These are phyloP conservation scores for Croton laevigatus DNA, from an alignment of 441 rosid species.

Conservation along the genomic window DNA sequence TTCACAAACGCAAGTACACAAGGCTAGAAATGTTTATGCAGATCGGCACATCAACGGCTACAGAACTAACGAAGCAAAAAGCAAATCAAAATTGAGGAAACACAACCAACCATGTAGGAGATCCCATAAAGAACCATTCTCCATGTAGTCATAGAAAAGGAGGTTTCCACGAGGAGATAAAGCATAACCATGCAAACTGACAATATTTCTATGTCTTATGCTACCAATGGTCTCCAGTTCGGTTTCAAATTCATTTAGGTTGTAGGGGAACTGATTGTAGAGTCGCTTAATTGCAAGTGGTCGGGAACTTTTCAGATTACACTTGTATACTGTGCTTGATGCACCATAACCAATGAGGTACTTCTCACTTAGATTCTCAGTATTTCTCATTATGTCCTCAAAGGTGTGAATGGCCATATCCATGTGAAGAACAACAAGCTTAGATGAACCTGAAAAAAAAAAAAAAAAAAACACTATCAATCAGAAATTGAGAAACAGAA, in stretches of 20 bases:
- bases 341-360: slow-evolving; percentile 83
- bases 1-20: too few relatives aligned
- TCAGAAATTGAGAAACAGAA: neutral
- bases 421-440: slow-evolving; percentile 93
- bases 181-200: slow-evolving; percentile 90
- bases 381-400: slow-evolving; percentile 83
- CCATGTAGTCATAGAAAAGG: slow-evolving; percentile 95
- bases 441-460: slow-evolving; percentile 56
- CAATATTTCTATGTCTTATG: slow-evolving; percentile 85
- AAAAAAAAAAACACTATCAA: neutral
- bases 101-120: slow-evolving; percentile 84
- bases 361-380: slow-evolving; percentile 82
- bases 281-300: slow-evolving; percentile 93
- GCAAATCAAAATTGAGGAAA: neutral
- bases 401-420: slow-evolving; percentile 90
- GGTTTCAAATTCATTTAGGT: slow-evolving; percentile 76
- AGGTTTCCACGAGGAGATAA: slow-evolving; percentile 75
- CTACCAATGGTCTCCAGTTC: slow-evolving; percentile 94
- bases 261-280: slow-evolving; percentile 58
- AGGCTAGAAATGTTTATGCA: too few relatives aligned
- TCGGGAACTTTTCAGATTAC: slow-evolving; percentile 70
- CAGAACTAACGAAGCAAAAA: neutral
- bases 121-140: slow-evolving; percentile 95
- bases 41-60: too few relatives aligned
- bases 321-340: slow-evolving; percentile 85